These are phyloP conservation scores for Phytophthora ramorum DNA, from an alignment of 352 stramenopile species.

Conservation along the genomic window DNA sequence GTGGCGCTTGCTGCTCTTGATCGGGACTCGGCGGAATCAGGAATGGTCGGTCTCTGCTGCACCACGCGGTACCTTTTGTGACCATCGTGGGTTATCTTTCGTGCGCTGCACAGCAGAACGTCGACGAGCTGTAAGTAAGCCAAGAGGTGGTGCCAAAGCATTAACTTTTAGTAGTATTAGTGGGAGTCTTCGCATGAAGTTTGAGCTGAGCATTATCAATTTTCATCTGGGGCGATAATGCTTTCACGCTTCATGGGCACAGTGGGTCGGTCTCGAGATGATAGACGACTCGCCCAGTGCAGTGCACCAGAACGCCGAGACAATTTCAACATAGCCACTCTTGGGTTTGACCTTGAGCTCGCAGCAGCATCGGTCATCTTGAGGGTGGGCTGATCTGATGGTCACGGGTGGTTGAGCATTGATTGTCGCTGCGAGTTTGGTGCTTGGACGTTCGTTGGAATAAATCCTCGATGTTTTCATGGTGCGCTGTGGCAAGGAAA, in stretches of 20 bases:
- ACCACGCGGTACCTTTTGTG: constrained; percentile 15
- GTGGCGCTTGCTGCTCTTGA: constrained; percentile 13
- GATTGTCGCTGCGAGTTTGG: constrained; percentile 2
- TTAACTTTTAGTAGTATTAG: too few species aligned
- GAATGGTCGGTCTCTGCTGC: constrained; percentile 19
- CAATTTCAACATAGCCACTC: not conserved
- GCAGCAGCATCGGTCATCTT: not conserved
- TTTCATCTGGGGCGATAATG: not conserved
- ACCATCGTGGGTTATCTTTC: constrained; percentile 2
- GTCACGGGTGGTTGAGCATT: not conserved
- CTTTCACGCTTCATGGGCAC: constrained; percentile 3
- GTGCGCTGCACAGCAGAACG: not conserved
- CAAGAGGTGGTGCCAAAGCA: too few species aligned
- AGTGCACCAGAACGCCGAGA: constrained; percentile 9
- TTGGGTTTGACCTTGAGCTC: not conserved
- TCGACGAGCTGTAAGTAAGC: too few species aligned
- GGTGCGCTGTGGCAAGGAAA: not conserved
- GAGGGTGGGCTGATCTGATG: not conserved
- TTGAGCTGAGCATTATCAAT: too few species aligned
- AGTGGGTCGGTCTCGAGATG: not conserved
- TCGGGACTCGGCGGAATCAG: constrained; percentile 10
- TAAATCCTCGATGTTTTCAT: constrained; percentile 10
- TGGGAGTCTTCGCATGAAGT: not conserved
- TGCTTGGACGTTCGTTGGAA: not conserved
- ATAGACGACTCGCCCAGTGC: constrained; percentile 11